Evolutionary conservation across 805 yeast species (phyloP), one percentile per base, ranked within the genome.

Genomic region (Wickerhamiella qilinensis): DNA sequence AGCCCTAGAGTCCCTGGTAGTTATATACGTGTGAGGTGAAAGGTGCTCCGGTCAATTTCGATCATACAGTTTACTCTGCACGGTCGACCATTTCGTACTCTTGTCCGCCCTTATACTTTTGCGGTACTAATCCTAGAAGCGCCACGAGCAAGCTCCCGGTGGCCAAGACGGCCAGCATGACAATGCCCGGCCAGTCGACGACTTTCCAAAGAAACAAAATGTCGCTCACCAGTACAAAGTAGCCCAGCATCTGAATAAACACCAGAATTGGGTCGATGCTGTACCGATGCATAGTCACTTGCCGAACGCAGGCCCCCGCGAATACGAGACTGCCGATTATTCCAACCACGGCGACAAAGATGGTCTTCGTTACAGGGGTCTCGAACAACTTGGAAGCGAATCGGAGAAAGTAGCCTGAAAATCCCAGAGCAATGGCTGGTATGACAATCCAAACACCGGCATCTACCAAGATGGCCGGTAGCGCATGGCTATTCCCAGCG

Each of bases 211-310:
- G 19, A 6, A 50, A 39, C 4, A 38, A 29, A 19, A 45, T 27
- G 33, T 38, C 41, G 17, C 44, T 25, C 17, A 40, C 28, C 5
- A 36, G 36, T 35, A 45, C 30, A 30, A 46, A 39, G 30, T 33
- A 38, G 11, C 53, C 53, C 4, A 45, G 42, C 18, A 39, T 38
- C 38, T 50, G 54, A 32, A 46, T 45, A n/a, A 41, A 25, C 16
- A 47, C 24, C 15, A 49, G 39, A 33, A 45, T 32, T 24, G 46
- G 49, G 38, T 44, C 32, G 24, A 30, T 37, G 18, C 27, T 31
- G 33, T 28, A 33, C 11, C 43, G 41, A 21, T 40, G 38, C 22
- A 25, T 33, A 12, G 24, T 20, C 29, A 41, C 15, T 11, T 7
- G 6, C 25, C 6, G 11, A 14, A 30, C 17, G 20, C 35, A 24